Evolutionary conservation across 176 grass and related monocot species (phyloP).

Genomic region (Oropetium thomaeum): DNA sequence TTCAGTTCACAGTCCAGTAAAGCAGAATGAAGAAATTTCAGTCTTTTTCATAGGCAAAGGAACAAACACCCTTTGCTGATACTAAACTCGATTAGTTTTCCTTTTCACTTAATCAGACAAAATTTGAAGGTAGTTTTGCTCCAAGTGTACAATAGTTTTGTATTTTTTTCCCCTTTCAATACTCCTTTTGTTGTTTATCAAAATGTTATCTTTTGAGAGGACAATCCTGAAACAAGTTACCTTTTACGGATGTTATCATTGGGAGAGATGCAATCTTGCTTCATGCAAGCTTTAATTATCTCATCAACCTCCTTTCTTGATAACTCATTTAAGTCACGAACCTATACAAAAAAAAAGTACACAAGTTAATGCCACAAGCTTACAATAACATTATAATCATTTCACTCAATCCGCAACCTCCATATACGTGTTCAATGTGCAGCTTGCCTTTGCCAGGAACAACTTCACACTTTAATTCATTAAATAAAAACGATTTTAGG

Average conservation of each 20-base stretch:
- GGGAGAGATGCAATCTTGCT: slow-evolving; percentile 54
- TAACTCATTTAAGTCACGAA: slow-evolving; percentile 54
- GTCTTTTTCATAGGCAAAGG: neutral
- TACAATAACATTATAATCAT: neutral
- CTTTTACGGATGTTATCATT: slow-evolving; percentile 52
- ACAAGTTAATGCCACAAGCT: neutral
- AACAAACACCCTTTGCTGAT: neutral
- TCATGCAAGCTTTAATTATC: slow-evolving; percentile 61
- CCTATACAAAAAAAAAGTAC: slow-evolving; percentile 17
- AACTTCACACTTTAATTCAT: neutral
- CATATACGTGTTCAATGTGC: neutral
- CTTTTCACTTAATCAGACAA: neutral
- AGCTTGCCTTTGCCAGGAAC: neutral
- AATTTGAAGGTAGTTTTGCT: neutral
- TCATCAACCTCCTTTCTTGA: slow-evolving; percentile 59
- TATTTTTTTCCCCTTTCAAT: neutral
- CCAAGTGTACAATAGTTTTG: neutral
- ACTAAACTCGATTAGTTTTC: too few species aligned
- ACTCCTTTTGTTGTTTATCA: neutral
- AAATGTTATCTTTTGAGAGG: neutral
- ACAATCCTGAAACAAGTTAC: neutral
- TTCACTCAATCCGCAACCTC: neutral
- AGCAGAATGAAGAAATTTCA: neutral
- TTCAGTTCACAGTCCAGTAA: neutral
- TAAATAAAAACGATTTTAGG: neutral